A percentile compares a stretch with the other conserved stretches of the same genome.
Conservation (phyloP, 2,329 filamentous ascomycete genomes). For the Colletotrichum sp. region DNA sequence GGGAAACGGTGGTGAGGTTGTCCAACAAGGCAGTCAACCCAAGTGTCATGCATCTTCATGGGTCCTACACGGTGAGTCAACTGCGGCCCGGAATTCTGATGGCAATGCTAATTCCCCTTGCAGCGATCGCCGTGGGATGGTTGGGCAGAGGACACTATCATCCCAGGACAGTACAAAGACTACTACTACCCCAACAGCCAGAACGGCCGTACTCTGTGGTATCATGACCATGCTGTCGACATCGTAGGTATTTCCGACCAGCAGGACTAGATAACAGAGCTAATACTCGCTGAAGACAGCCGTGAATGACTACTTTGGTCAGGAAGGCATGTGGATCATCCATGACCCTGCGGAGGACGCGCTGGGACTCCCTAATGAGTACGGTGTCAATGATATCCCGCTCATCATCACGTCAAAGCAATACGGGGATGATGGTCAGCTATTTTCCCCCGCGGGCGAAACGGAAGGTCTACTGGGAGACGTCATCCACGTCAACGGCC, state of each 20-base stretch:
- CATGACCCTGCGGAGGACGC: slow-evolving; percentile 52
- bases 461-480: slow-evolving; percentile 57
- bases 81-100: background rate
- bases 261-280: too few relatives aligned
- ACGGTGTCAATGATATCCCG: slow-evolving; percentile 59
- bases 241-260: slow-evolving; percentile 25
- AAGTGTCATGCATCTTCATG: slow-evolving; percentile 59
- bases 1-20: slow-evolving; percentile 59
- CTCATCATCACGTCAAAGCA: slow-evolving; percentile 56
- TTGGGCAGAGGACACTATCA: slow-evolving; percentile 58
- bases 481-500: slow-evolving; percentile 62
- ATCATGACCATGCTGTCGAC: slow-evolving; percentile 53
- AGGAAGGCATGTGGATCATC: slow-evolving; percentile 61
- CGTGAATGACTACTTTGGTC: slow-evolving; percentile 60
- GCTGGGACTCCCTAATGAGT: slow-evolving; percentile 52
- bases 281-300: slow-evolving; percentile 41
- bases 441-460: slow-evolving; percentile 50
- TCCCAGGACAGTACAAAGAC: slow-evolving; percentile 61
- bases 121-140: slow-evolving; percentile 37
- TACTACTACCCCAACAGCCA: slow-evolving; percentile 67
- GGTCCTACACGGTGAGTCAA: slow-evolving; percentile 44
- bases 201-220: slow-evolving; percentile 60
- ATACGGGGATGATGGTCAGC: slow-evolving; percentile 55
- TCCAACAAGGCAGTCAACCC: slow-evolving; percentile 51
- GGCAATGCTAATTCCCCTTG: background rate